Percentiles rank a stretch among this genome's conserved stretches.
Conservation (phyloP, 768 basidiomycete species). For the Termitomyces eurrhizus region DNA sequence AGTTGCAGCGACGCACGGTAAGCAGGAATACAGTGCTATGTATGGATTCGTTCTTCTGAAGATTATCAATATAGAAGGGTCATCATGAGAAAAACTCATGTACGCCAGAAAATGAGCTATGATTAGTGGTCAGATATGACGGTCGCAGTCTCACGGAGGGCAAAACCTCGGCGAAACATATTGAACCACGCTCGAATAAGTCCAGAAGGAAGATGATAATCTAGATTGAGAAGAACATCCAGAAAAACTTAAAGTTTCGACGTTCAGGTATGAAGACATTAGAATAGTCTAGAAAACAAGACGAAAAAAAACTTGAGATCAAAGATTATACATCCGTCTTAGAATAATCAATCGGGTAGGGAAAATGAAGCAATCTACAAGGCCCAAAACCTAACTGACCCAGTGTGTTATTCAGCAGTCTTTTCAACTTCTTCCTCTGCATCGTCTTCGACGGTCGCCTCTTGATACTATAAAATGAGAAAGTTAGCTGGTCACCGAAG, state of each 20-base stretch:
- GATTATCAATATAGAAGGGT: not conserved
- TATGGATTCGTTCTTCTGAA: not conserved
- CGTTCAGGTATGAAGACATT: not conserved
- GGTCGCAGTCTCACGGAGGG: not conserved
- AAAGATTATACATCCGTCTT: not conserved
- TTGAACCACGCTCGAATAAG: not conserved
- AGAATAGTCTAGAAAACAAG: not conserved
- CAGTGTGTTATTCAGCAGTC: not conserved
- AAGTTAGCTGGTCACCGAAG: not conserved
- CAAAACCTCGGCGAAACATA: not conserved
- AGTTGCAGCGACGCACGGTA: not conserved
- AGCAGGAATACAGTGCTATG: not conserved
- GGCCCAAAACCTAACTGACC: not conserved
- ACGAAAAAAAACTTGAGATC: not conserved
- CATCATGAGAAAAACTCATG: not conserved
- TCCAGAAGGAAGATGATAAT: not conserved
- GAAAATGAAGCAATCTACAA: not conserved
- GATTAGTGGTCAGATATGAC: not conserved
- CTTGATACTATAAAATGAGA: slow-evolving; percentile 47
- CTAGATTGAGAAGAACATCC: not conserved
- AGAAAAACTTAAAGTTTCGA: not conserved
- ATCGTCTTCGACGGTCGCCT: slow-evolving; percentile 45
- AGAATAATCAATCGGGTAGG: not conserved
- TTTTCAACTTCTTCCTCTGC: slow-evolving; percentile 21
- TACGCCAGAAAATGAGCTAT: not conserved